A percentile compares a stretch with the other conserved stretches of the same genome.
These are phyloP conservation scores for Phytophthora aleatoria DNA, from an alignment of 352 stramenopile species.

Conservation along the genomic window DNA sequence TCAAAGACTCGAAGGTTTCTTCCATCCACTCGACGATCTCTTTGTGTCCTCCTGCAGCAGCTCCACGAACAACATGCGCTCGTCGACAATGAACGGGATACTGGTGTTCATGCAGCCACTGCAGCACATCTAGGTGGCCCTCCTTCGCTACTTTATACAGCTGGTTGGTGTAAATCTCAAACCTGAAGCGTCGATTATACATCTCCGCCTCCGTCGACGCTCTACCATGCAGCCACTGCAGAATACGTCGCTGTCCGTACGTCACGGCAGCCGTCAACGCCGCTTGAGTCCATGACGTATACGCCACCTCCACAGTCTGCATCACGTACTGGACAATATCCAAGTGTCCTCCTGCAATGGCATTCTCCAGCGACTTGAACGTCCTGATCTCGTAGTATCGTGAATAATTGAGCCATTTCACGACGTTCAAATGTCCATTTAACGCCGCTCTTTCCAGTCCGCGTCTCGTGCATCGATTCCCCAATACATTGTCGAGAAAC, in stretches of 20 bases:
- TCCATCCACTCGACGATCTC: slow-evolving; percentile 40
- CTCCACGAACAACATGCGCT: slow-evolving; percentile 38
- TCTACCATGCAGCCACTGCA: slow-evolving; percentile 42
- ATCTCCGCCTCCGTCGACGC: slow-evolving; percentile 15
- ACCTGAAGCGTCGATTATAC: slow-evolving; percentile 27
- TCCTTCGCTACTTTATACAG: slow-evolving; percentile 32
- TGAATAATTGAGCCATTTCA: slow-evolving; percentile 43
- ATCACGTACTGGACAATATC: slow-evolving; percentile 48
- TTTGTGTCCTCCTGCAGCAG: slow-evolving; percentile 25
- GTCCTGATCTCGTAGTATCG: slow-evolving; percentile 45
- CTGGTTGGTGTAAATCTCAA: slow-evolving; percentile 36
- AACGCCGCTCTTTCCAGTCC: slow-evolving; percentile 40
- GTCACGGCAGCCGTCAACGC: slow-evolving; percentile 32
- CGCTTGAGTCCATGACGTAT: slow-evolving; percentile 43
- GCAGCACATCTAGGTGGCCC: slow-evolving; percentile 35
- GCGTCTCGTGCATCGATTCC: slow-evolving; percentile 48
- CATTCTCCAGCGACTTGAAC: slow-evolving; percentile 45
- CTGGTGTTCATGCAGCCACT: slow-evolving; percentile 34
- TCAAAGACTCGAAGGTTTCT: slow-evolving; percentile 20
- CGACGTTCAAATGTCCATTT: slow-evolving; percentile 41
- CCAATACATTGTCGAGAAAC: slow-evolving; percentile 37
- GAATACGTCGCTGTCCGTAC: slow-evolving; percentile 32
- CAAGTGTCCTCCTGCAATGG: slow-evolving; percentile 44
- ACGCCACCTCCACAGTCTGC: slow-evolving; percentile 37
- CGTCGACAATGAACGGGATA: slow-evolving; percentile 39